Base-by-base conservation (phyloP, 2,329 filamentous ascomycete species). In the Alternaria consortialis region DNA sequence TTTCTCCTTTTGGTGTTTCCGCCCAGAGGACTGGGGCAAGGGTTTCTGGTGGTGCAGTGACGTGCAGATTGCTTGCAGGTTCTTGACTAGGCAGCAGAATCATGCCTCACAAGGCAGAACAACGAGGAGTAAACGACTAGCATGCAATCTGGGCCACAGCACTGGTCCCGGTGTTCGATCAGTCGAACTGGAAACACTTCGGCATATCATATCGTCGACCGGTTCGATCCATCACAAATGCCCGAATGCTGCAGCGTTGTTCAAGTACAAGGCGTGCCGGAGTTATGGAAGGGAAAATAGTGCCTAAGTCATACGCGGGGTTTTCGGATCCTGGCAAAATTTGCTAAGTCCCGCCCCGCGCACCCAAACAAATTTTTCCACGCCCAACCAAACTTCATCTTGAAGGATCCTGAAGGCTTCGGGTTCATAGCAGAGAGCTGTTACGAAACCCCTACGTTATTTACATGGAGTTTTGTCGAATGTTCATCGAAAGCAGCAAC, bases 31-130 rank as follows among this genome's bases (percentile, higher is more conserved):
- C 27, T 48, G 27, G 34, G 43, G 29, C 47, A 32, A 36, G 12
- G 32, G 40, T 20, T 9, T 32, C 8, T 31, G 25, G 4, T 32
- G 32, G 53, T 40, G 31, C 23, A 11, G 32, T 51, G 44, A 32
- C 46, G 36, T 51, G 46, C 54, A 51, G 11, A 51, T 44, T 40
- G 37, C 31, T 34, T 37, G 25, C 44, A 51, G 25, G n/a, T 20
- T 34, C 40, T 13, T 23, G 20, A 43, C 12, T 43, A 44, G 25
- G 37, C 53, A 51, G 39, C 36, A 20, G 23, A 56, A 43, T 31
- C 52, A 56, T 50, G 42, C n/a, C 15, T 55, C 31, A 50, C 51
- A 9, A 53, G 32, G 50, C 48, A 58, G 25, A 53, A 46, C 32
- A 11, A n/a, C 15, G 29, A 31, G 20, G 27, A 23, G 20, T 13